Evolutionary conservation across 176 grass and related monocot species (phyloP).

Genomic region (Phoenix dactylifera): DNA sequence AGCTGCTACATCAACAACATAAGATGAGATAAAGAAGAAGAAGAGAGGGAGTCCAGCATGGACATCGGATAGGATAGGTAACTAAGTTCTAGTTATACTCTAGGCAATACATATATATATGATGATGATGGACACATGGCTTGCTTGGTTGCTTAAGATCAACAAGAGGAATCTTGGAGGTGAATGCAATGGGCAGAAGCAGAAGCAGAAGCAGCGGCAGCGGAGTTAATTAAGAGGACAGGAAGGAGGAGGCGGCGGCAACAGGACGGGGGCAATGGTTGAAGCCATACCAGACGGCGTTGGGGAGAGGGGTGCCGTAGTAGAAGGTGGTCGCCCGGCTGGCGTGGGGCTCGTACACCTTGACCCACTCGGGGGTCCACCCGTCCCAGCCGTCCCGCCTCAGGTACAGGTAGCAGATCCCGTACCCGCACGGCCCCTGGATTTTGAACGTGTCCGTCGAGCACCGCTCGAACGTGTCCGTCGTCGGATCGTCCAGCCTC

Average conservation of each 20-base stretch:
- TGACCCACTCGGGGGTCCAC: slow-evolving; percentile 62
- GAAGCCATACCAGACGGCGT: slow-evolving; percentile 64
- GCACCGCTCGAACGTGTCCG: slow-evolving; percentile 53
- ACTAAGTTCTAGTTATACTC: too few relatives aligned
- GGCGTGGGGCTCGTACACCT: slow-evolving; percentile 47
- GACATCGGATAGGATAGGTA: too few relatives aligned
- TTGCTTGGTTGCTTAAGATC: too few relatives aligned
- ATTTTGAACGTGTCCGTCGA: slow-evolving; percentile 62
- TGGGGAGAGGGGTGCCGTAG: slow-evolving; percentile 43
- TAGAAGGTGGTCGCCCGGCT: slow-evolving; percentile 53
- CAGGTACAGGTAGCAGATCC: slow-evolving; percentile 75
- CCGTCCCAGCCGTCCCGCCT: slow-evolving; percentile 37
- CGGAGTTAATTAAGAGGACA: too few relatives aligned
- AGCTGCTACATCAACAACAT: too few relatives aligned
- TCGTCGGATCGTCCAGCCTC: slow-evolving; percentile 32
- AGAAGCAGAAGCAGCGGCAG: too few relatives aligned
- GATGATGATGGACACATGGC: too few relatives aligned
- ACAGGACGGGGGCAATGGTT: slow-evolving; percentile 31
- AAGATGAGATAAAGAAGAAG: too few relatives aligned
- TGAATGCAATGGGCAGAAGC: too few relatives aligned
- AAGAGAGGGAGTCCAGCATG: too few relatives aligned
- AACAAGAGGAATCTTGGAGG: neutral
- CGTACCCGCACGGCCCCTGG: slow-evolving; percentile 23
- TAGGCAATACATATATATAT: too few relatives aligned
- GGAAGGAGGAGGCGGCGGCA: neutral